phyloP scores from a whole-genome alignment of 2,329 filamentous ascomycete species.

The Phyllosticta citrichinensis region DNA sequence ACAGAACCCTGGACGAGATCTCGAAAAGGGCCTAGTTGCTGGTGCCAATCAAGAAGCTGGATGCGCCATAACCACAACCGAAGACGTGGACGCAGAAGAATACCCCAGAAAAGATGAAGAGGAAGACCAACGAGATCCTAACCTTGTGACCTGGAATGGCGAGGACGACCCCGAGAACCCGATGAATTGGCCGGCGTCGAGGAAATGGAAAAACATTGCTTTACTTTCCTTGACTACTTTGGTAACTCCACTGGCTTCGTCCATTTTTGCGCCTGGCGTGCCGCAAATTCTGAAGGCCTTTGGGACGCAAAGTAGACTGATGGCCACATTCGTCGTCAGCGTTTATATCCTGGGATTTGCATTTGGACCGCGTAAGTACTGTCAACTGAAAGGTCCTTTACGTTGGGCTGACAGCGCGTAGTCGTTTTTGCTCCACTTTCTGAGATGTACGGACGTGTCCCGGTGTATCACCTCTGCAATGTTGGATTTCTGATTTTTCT shows the following conservation, averaged over 20 bases:
- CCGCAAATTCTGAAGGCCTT: constrained; percentile 24
- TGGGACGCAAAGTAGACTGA: constrained; percentile 19
- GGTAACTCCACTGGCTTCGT: constrained; percentile 28
- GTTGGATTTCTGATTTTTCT: constrained; percentile 44
- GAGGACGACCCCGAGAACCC: constrained; percentile 27
- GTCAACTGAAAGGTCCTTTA: constrained; percentile 11
- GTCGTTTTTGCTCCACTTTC: constrained; percentile 27
- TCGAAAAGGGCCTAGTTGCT: neutral
- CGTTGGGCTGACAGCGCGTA: constrained; percentile 33
- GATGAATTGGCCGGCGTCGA: constrained; percentile 26
- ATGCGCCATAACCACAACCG: neutral
- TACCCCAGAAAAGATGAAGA: neutral
- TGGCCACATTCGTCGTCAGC: constrained; percentile 28
- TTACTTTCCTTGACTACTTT: constrained; percentile 26
- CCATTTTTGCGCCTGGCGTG: constrained; percentile 24
- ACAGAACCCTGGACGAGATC: neutral
- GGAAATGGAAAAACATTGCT: constrained; percentile 28
- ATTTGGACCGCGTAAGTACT: constrained; percentile 20
- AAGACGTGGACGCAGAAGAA: neutral
- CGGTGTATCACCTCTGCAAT: constrained; percentile 30
- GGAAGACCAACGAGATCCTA: neutral
- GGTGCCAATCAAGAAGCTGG: constrained; percentile 1
- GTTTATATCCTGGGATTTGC: constrained; percentile 31
- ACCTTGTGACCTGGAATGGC: constrained; percentile 5
- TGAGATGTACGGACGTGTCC: constrained; percentile 25